phyloP scores from a whole-genome alignment of 345 rosid species.

The Cardamine occulta region DNA sequence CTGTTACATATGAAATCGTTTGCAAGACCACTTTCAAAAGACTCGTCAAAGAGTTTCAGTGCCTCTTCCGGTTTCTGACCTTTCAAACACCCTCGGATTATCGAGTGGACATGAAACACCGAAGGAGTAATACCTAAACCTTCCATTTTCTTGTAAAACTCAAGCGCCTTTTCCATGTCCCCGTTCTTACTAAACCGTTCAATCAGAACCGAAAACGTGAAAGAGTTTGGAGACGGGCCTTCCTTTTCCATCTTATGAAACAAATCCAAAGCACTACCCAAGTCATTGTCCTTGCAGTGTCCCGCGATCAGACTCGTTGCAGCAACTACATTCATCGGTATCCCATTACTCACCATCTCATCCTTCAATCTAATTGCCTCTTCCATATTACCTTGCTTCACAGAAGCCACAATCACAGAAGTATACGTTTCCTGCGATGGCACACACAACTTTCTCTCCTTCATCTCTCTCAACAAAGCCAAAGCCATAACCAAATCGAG shows the following conservation, averaged over 20 bases:
- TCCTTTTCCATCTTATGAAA: slow-evolving; percentile 58
- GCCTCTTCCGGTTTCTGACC: slow-evolving; percentile 52
- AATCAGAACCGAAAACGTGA: slow-evolving; percentile 68
- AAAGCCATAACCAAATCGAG: slow-evolving; percentile 50
- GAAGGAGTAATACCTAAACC: slow-evolving; percentile 51
- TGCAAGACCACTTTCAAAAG: slow-evolving; percentile 55
- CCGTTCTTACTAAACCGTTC: slow-evolving; percentile 64
- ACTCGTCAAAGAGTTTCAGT: slow-evolving; percentile 58
- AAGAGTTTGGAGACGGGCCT: slow-evolving; percentile 63
- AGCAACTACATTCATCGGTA: slow-evolving; percentile 57
- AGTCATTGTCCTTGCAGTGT: slow-evolving; percentile 56
- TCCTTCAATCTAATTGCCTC: slow-evolving; percentile 76
- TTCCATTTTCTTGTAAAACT: slow-evolving; percentile 69
- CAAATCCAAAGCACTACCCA: slow-evolving; percentile 60
- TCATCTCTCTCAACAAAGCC: slow-evolving; percentile 66
- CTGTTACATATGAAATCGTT: slow-evolving; percentile 59
- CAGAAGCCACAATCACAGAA: slow-evolving; percentile 57
- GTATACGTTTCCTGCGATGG: slow-evolving; percentile 56
- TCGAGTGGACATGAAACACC: slow-evolving; percentile 53
- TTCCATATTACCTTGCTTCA: slow-evolving; percentile 59
- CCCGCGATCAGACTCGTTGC: slow-evolving; percentile 75
- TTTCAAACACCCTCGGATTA: slow-evolving; percentile 62
- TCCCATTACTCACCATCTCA: slow-evolving; percentile 73
- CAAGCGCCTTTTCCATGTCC: slow-evolving; percentile 59
- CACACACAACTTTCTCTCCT: slow-evolving; percentile 49